Conservation (phyloP, 768 basidiomycete species). For the Pulveroboletus sp. region DNA sequence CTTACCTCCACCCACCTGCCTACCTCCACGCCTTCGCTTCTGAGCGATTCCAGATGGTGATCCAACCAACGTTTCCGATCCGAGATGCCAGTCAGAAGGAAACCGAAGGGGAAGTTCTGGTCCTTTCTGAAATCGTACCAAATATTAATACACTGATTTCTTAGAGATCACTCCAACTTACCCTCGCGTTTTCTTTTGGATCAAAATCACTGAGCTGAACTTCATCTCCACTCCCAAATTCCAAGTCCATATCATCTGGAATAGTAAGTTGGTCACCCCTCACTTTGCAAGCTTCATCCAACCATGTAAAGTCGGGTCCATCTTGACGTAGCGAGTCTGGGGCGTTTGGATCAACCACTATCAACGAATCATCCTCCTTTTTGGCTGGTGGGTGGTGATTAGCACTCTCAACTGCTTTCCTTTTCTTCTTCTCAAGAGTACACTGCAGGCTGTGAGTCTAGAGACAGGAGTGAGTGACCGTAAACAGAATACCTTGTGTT, state of each 20-base stretch:
- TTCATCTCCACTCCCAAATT: slow-evolving; percentile 21
- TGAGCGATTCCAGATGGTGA: slow-evolving; percentile 4
- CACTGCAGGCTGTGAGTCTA: slow-evolving; percentile 10
- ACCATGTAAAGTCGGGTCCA: slow-evolving; percentile 18
- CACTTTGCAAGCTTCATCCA: slow-evolving; percentile 27
- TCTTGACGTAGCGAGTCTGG: slow-evolving; percentile 17
- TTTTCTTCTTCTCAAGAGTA: slow-evolving; percentile 25
- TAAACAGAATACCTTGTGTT: slow-evolving; percentile 17
- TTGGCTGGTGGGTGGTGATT: slow-evolving; percentile 1
- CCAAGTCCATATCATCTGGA: slow-evolving; percentile 11
- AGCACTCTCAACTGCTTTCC: slow-evolving; percentile 19
- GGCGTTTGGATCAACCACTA: slow-evolving; percentile 27
- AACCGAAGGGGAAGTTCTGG: slow-evolving; percentile 9
- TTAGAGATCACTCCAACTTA: neutral
- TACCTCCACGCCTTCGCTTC: slow-evolving; percentile 11
- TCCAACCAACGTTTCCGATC: slow-evolving; percentile 5
- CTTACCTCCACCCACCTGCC: slow-evolving; percentile 14
- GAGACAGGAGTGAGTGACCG: neutral
- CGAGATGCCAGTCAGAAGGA: slow-evolving; percentile 22
- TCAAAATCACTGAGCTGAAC: neutral
- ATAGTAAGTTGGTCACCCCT: slow-evolving; percentile 23
- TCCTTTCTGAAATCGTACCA: slow-evolving; percentile 2
- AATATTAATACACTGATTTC: slow-evolving; percentile 1
- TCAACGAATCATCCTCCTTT: slow-evolving; percentile 27
- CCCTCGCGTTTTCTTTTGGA: slow-evolving; percentile 8